A percentile compares a stretch with the other conserved stretches of the same genome.
Evolutionary conservation across 345 rosid genomes (phyloP).

Genomic region (Psidium guajava): DNA sequence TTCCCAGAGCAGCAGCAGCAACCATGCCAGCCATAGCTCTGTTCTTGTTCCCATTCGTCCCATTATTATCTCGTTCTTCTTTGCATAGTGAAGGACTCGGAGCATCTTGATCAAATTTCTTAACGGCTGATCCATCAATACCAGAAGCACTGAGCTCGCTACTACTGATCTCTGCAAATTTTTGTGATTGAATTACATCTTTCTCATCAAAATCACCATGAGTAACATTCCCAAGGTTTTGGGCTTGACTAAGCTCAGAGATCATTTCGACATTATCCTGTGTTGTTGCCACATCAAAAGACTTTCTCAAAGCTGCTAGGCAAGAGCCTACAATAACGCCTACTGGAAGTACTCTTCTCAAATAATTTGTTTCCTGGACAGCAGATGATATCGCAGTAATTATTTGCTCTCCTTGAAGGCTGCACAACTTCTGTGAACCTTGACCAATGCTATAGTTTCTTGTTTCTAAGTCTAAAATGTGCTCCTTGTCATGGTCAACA

Average conservation of each 20-base stretch:
- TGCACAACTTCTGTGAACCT: constrained; percentile 38
- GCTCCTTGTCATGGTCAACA: constrained; percentile 23
- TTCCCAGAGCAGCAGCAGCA: constrained; percentile 85
- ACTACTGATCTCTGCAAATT: constrained; percentile 2
- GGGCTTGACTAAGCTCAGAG: background rate
- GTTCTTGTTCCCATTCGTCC: constrained; percentile 21
- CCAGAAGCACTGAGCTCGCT: background rate
- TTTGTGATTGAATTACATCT: constrained; percentile 2
- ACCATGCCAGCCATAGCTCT: constrained; percentile 64
- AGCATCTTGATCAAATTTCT: constrained; percentile 9
- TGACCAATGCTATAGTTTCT: constrained; percentile 7
- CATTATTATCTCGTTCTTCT: constrained; percentile 18
- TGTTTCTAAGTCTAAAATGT: constrained; percentile 24
- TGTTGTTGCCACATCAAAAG: constrained; percentile 39
- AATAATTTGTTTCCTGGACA: constrained; percentile 46
- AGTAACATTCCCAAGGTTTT: background rate
- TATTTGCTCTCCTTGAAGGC: constrained; percentile 44
- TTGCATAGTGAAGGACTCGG: constrained; percentile 3
- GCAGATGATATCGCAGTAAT: constrained; percentile 63
- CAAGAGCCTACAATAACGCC: constrained; percentile 81
- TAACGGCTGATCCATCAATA: constrained; percentile 5
- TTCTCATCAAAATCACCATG: background rate
- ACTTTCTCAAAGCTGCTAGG: constrained; percentile 80
- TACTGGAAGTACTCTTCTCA: constrained; percentile 62
- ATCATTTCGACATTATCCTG: constrained; percentile 13